Base-by-base conservation (phyloP, 345 rosid species). In the Salix viminalis region DNA sequence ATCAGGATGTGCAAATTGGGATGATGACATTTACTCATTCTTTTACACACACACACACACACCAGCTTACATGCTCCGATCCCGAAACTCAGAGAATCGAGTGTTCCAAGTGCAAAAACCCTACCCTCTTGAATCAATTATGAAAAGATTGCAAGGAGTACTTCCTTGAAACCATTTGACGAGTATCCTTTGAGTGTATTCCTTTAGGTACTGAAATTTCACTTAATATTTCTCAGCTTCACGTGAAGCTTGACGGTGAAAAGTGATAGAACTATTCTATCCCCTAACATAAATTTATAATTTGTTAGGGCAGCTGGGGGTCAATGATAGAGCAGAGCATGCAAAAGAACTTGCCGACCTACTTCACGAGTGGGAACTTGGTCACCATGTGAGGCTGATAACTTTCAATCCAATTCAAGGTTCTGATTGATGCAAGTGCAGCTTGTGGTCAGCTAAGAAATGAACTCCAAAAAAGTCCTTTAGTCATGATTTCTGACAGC, bases 401-500 rank as follows among this genome's bases (percentile, higher is more conserved):
- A 97, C 98, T 26, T 96, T 89, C 86, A 92, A 96, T 79, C 99
- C 95, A 5, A 89, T 96, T 52, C 95, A 91, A 81, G 97, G 91
- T 62, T 91, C 98, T 2, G 98, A 92, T 75, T 94, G 98, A 94
- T 72, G 98, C 99, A 1, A 90, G 91, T 80, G 99, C 99, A 67
- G 99, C 97, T 67, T 94, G 99, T 81, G 99, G 99, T 79, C 98
- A 96, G 83, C 91, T 96, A 77, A 91, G 96, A 84, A 96, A 94
- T 76, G 82, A 94, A 79, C 92, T 92, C 81, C 99, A 96, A 88
- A 96, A 91, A 87, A 90, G 78, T 67, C 99, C 98, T 78, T 46
- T 92, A 82, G 73, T 77, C 28, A 21, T 83, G 1, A 85, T 83
- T 37, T 72, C 87, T 42, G 85, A 84, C 48, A 73, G 65, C 70